Conservation (phyloP, 805 yeast genomes). For the Saccharomycopsis oosterbeekiorum region DNA sequence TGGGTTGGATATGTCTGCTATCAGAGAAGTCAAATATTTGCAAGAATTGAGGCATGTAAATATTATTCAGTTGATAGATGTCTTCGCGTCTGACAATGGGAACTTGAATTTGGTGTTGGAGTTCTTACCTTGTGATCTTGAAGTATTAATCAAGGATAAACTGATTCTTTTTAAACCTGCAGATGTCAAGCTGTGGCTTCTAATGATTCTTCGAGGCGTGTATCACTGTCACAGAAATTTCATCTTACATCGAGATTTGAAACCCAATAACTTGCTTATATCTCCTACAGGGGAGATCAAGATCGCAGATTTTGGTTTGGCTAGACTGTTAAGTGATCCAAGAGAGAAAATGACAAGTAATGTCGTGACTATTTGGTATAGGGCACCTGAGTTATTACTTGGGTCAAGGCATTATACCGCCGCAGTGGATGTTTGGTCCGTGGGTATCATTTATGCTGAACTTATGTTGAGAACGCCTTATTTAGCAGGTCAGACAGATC, state of each 20-base stretch:
- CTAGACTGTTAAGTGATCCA: conserved; percentile 72
- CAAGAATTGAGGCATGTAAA: conserved; percentile 74
- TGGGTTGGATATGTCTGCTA: conserved; percentile 95
- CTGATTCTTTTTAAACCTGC: conserved; percentile 68
- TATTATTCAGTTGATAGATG: conserved; percentile 83
- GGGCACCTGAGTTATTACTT: conserved; percentile 88
- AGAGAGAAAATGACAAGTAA: conserved; percentile 69
- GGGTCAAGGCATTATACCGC: conserved; percentile 86
- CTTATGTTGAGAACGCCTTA: conserved; percentile 92
- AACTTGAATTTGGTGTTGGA: conserved; percentile 83
- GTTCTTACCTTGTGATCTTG: conserved; percentile 86
- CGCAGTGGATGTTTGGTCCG: conserved; percentile 92
- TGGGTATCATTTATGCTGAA: conserved; percentile 94
- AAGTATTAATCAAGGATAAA: conserved; percentile 76
- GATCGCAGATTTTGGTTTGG: conserved; percentile 96
- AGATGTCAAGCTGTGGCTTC: conserved; percentile 86
- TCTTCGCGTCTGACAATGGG: conserved; percentile 54
- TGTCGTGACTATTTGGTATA: conserved; percentile 96
- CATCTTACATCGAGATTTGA: conserved; percentile 84
- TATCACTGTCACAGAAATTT: conserved; percentile 92
- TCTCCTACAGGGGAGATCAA: conserved; percentile 84
- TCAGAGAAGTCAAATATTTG: conserved; percentile 81
- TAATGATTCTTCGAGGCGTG: conserved; percentile 90
- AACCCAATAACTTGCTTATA: conserved; percentile 81
- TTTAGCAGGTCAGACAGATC: conserved; percentile 83